Percentiles rank a stretch among this genome's conserved stretches.
These are phyloP conservation scores for Microsporum audouinii DNA, from an alignment of 2,329 filamentous ascomycete species.

Conservation along the genomic window DNA sequence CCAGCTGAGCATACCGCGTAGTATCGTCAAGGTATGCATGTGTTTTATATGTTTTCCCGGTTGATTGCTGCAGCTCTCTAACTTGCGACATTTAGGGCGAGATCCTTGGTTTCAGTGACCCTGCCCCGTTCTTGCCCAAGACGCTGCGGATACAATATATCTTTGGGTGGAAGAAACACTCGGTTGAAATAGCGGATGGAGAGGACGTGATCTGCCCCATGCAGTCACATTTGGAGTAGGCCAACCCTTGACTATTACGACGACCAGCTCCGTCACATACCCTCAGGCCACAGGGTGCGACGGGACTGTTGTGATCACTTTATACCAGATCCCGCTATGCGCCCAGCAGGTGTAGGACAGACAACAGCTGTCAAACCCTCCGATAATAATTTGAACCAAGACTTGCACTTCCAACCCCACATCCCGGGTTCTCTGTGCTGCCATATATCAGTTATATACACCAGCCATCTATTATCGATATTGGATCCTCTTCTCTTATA, in stretches of 20 bases:
- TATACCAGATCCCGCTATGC: not conserved
- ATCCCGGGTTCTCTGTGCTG: not conserved
- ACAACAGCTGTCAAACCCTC: not conserved
- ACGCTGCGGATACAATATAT: slow-evolving; percentile 32
- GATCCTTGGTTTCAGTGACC: slow-evolving; percentile 35
- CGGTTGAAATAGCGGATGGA: slow-evolving; percentile 27
- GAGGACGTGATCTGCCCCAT: slow-evolving; percentile 31
- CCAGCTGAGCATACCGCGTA: slow-evolving; percentile 29
- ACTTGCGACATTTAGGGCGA: slow-evolving; percentile 24
- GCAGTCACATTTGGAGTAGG: slow-evolving; percentile 24
- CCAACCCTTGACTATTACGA: not conserved
- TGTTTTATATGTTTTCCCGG: not conserved
- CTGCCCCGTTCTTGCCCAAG: slow-evolving; percentile 33
- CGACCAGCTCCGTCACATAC: not conserved
- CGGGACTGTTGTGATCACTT: too few species aligned
- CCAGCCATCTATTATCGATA: not conserved
- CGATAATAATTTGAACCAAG: not conserved
- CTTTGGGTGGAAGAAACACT: slow-evolving; percentile 31
- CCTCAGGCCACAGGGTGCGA: not conserved
- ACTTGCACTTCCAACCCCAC: not conserved
- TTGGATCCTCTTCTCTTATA: not conserved
- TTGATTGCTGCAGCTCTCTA: not conserved
- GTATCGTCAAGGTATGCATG: slow-evolving; percentile 25
- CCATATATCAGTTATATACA: not conserved
- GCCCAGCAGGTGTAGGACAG: not conserved